Conservation (phyloP, 495 filamentous ascomycete genomes). For the Hypoxylon fragiforme region DNA sequence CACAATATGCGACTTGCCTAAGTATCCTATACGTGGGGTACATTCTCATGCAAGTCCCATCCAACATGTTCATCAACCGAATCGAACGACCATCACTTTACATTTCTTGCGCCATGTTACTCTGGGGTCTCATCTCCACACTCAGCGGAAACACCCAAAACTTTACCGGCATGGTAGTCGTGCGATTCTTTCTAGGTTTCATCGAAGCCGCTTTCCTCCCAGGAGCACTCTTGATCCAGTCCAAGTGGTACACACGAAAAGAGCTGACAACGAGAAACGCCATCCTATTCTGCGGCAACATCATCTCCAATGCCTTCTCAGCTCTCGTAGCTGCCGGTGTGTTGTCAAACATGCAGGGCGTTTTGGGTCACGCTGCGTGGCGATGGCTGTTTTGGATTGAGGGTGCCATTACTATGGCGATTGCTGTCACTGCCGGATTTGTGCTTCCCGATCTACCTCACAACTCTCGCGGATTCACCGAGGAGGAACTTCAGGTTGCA, state of each 20-base stretch:
- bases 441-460: constrained; percentile 74
- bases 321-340: constrained; percentile 63
- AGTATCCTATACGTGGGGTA: constrained; percentile 55
- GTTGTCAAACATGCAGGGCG: constrained; percentile 53
- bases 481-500: constrained; percentile 68
- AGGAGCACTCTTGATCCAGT: constrained; percentile 52
- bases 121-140: constrained; percentile 72
- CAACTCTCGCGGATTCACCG: constrained; percentile 68
- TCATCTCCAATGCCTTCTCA: constrained; percentile 63
- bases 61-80: constrained; percentile 46
- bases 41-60: constrained; percentile 55
- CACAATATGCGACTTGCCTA: constrained; percentile 47
- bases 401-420: constrained; percentile 55
- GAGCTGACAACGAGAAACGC: constrained; percentile 59
- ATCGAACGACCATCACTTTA: constrained; percentile 46
- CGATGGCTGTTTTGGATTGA: constrained; percentile 77
- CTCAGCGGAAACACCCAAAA: constrained; percentile 60
- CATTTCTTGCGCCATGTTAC: constrained; percentile 59
- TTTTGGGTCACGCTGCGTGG: constrained; percentile 52
- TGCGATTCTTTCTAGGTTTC: constrained; percentile 71
- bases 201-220: constrained; percentile 53
- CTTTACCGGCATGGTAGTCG: constrained; percentile 63
- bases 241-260: constrained; percentile 59
- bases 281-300: constrained; percentile 63
- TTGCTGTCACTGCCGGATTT: constrained; percentile 55